Conservation (phyloP, 352 stramenopile species). For the Halophytophthora polymorphica region DNA sequence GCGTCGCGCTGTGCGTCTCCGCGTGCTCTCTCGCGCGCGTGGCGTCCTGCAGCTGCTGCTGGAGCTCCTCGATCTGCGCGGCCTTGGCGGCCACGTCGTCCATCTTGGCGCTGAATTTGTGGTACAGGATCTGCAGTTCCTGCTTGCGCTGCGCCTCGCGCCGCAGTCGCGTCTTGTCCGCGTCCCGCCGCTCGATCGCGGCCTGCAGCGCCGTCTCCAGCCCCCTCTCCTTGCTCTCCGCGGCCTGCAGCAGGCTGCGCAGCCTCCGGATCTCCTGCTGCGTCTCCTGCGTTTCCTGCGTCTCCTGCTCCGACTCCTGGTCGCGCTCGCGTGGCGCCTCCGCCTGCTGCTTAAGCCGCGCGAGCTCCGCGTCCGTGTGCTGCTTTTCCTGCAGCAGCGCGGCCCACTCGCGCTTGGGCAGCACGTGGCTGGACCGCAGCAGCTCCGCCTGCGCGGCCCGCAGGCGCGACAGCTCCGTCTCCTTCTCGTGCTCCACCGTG, state of each 20-base stretch:
- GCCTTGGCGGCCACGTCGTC: constrained; percentile 31
- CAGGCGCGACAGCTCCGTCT: constrained; percentile 33
- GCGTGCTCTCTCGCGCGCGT: constrained; percentile 2
- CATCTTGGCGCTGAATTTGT: constrained; percentile 32
- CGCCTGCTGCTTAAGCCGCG: constrained; percentile 16
- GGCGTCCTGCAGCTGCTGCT: constrained; percentile 17
- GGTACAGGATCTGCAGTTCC: constrained; percentile 32
- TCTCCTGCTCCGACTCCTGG: constrained; percentile 10
- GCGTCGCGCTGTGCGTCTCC: constrained; percentile 5
- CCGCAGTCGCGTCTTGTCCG: constrained; percentile 11
- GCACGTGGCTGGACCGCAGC: constrained; percentile 16
- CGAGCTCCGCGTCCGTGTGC: constrained; percentile 13
- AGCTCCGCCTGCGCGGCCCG: constrained; percentile 28
- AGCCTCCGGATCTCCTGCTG: constrained; percentile 31
- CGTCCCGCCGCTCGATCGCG: constrained; percentile 13
- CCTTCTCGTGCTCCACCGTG: constrained; percentile 36
- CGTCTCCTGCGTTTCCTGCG: constrained; percentile 7
- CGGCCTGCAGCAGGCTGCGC: constrained; percentile 20
- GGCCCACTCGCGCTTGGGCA: constrained; percentile 23
- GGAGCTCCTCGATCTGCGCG: constrained; percentile 39
- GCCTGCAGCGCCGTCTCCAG: constrained; percentile 7
- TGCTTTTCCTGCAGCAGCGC: constrained; percentile 21
- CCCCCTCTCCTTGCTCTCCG: constrained; percentile 14
- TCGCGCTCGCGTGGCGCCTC: constrained; percentile 6
- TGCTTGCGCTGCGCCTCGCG: constrained; percentile 21